Base-by-base conservation (phyloP, 139 green algal genomes). In the Limnomonas spitsbergensis region DNA sequence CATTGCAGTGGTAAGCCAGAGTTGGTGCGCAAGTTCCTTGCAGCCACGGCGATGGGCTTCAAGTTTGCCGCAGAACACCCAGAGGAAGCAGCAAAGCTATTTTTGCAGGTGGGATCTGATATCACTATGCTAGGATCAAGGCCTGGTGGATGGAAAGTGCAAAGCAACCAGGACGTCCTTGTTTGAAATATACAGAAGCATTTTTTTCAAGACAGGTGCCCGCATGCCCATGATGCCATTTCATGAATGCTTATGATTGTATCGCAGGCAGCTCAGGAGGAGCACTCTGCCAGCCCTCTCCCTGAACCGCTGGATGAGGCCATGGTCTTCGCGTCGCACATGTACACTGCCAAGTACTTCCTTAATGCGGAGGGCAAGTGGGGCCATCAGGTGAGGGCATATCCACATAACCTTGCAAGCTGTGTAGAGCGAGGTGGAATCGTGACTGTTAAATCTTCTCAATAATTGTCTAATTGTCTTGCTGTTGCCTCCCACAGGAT, bases 11-110 rank as follows among this genome's bases (percentile, higher is more conserved):
- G 47, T 61, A 61, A 91, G 32, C 36, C 80, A 4, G 76, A 87
- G 2, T 35, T 74, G 1, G 75, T 92, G 1, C 75, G 52, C 2
- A 40, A 53, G 0, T 92, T 96, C 75, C 67, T 96, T 38, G 81
- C 73, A 3, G 91, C 91, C 0, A 91, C 88, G 4, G 80, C 87
- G 1, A 75, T 81, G 40, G 92, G 87, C 3, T 95, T 88, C 76
- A 42, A 83, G 35, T 89, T 53, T 47, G 92, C 92, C 6, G 89
- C 88, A 0, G 66, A 69, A 0, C 66, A 94, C 52, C 87, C 90
- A 2, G 70, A 77, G 7, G 69, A 75, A 27, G 78, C 78, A 32
- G 78, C 78, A 14, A 2, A 52, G n/a, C 4, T 74, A n/a, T 66
- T 82, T 31, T 24, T 82, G 36, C 36, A 78, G 47, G 78, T 76